Evolutionary conservation across 805 yeast genomes (phyloP).

Genomic region (Saccharomycopsis sp.): DNA sequence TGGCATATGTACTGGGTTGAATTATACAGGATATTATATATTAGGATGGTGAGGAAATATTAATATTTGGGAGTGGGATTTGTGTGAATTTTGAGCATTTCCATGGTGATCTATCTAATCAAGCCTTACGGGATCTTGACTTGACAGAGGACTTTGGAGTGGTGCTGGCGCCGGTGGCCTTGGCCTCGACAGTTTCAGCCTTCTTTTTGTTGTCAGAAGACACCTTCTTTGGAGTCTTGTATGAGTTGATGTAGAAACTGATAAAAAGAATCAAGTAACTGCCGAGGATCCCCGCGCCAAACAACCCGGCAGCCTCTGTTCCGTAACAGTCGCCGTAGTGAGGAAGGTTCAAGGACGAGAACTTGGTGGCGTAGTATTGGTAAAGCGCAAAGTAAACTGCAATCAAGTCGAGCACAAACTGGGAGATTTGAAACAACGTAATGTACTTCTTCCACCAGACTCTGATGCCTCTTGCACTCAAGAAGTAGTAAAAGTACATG

Average conservation of each 20-base stretch:
- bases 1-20: too few relatives aligned
- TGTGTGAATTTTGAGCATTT: too few relatives aligned
- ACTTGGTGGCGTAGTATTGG: constrained; percentile 44
- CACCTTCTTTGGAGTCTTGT: constrained; percentile 35
- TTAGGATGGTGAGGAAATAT: too few relatives aligned
- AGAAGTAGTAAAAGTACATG: constrained; percentile 96
- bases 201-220: constrained; percentile 17
- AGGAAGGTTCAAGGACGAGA: constrained; percentile 55
- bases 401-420: constrained; percentile 78
- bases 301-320: constrained; percentile 84
- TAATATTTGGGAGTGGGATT: too few relatives aligned
- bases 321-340: constrained; percentile 84
- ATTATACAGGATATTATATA: too few relatives aligned
- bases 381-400: constrained; percentile 93
- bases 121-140: constrained; percentile 20
- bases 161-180: constrained; percentile 22
- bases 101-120: too few relatives aligned
- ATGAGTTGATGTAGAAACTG: constrained; percentile 83
- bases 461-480: constrained; percentile 84
- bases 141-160: constrained; percentile 11
- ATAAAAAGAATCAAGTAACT: constrained; percentile 85
- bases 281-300: constrained; percentile 81
- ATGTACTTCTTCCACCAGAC: constrained; percentile 99
- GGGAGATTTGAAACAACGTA: constrained; percentile 89
- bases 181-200: constrained; percentile 18